Conservation (phyloP, 768 basidiomycete genomes). For the Boletus subparvulus region DNA sequence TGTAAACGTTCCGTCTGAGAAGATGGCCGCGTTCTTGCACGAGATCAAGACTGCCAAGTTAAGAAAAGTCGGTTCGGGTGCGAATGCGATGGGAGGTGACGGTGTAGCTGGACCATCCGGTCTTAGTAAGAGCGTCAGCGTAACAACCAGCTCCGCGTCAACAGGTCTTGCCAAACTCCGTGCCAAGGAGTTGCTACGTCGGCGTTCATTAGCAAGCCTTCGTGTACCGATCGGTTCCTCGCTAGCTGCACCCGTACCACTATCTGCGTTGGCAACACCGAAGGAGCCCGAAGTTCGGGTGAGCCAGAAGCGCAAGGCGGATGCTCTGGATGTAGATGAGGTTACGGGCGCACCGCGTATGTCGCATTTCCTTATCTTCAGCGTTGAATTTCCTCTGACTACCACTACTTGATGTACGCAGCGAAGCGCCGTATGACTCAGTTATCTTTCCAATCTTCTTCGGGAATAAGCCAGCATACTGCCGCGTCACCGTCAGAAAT, state of each 20-base stretch:
- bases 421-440: constrained; percentile 41
- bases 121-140: constrained; percentile 31
- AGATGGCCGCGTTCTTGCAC: constrained; percentile 78
- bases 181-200: constrained; percentile 22
- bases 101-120: constrained; percentile 28
- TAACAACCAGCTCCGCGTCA: not conserved
- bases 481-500: constrained; percentile 18
- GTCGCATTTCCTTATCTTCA: constrained; percentile 14
- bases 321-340: constrained; percentile 25
- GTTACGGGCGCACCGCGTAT: constrained; percentile 35
- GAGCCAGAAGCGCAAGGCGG: constrained; percentile 34
- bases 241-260: constrained; percentile 21
- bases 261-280: not conserved
- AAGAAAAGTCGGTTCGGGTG: constrained; percentile 49
- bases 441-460: constrained; percentile 28
- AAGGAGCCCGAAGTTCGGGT: constrained; percentile 11
- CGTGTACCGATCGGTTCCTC: constrained; percentile 26
- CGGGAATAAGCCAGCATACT: constrained; percentile 11
- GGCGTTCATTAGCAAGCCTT: constrained; percentile 28
- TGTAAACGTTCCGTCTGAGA: constrained; percentile 72
- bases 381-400: not conserved
- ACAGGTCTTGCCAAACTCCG: constrained; percentile 9
- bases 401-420: constrained; percentile 16
- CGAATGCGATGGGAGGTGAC: constrained; percentile 16
- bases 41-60: constrained; percentile 78